phyloP scores from a whole-genome alignment of 139 green algal genomes.

The Deuterostichococcus epilithicus region DNA sequence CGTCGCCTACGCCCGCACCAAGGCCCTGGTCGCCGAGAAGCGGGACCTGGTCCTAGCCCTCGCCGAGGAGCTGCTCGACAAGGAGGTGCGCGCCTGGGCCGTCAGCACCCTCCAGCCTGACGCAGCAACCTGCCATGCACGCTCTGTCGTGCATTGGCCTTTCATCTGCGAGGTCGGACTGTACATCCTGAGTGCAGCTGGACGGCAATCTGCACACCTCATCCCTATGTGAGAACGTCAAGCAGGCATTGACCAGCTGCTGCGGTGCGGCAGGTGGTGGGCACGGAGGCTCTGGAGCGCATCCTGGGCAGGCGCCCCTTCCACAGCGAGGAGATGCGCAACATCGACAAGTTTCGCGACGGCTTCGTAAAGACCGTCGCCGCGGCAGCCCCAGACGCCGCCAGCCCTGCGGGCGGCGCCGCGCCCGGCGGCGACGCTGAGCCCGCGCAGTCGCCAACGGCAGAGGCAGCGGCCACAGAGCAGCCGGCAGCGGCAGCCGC shows the following conservation, averaged over 20 bases:
- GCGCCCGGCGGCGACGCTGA: too few relatives aligned
- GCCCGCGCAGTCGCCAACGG: neutral
- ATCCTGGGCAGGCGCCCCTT: conserved; percentile 93
- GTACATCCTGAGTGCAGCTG: neutral
- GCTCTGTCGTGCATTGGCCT: neutral
- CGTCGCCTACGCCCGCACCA: conserved; percentile 76
- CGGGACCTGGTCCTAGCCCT: conserved; percentile 78
- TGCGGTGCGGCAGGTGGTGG: conserved; percentile 65
- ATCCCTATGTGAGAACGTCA: too few relatives aligned
- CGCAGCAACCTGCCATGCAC: neutral
- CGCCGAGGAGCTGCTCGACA: conserved; percentile 63
- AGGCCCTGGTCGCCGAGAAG: conserved; percentile 82
- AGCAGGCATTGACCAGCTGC: neutral
- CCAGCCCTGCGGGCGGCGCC: too few relatives aligned
- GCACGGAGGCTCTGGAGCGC: conserved; percentile 80
- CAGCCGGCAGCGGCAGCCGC: too few relatives aligned
- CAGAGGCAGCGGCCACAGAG: too few relatives aligned
- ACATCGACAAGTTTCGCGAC: conserved; percentile 91
- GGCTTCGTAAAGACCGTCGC: conserved; percentile 38
- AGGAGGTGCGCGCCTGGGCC: conserved; percentile 44
- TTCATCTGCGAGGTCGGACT: conserved; percentile 23
- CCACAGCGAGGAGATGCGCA: conserved; percentile 73
- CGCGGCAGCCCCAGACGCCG: neutral
- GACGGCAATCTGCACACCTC: too few relatives aligned
- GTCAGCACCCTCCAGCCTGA: too few relatives aligned